phyloP scores from a whole-genome alignment of 768 basidiomycete species.

The Peribolospora kevripleyi region DNA sequence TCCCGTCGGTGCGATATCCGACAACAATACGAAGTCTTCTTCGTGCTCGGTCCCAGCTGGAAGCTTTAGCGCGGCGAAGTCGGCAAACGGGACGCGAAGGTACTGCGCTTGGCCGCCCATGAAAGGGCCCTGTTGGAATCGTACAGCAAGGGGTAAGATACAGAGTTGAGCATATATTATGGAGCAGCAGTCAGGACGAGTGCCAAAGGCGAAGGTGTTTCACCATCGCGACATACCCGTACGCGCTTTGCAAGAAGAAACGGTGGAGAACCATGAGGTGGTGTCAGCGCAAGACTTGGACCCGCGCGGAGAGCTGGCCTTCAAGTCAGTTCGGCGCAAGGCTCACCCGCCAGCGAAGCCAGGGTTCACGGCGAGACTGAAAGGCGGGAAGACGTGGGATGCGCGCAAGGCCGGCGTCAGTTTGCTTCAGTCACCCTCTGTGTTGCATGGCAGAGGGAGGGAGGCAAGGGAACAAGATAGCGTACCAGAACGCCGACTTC shows the following conservation, averaged over 20 bases:
- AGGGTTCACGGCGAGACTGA: constrained; percentile 26
- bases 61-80: constrained; percentile 32
- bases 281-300: background rate
- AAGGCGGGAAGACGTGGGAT: too few species aligned
- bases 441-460: background rate
- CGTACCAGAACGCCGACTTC: background rate
- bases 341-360: constrained; percentile 15
- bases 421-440: background rate
- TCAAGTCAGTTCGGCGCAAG: background rate
- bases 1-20: constrained; percentile 35
- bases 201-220: too few species aligned
- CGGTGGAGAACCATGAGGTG: background rate
- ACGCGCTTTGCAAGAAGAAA: background rate
- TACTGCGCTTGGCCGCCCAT: constrained; percentile 26
- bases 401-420: constrained; percentile 32
- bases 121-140: constrained; percentile 27
- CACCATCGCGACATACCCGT: constrained; percentile 24
- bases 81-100: constrained; percentile 33
- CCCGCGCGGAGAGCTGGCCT: background rate
- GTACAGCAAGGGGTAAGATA: background rate
- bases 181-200: too few species aligned
- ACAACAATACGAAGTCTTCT: constrained; percentile 32
- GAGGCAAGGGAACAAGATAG: background rate
- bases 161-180: too few species aligned
- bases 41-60: constrained; percentile 32